These are phyloP conservation scores for Chlamydomonas schloesseri DNA, from an alignment of 139 green algal species.

Conservation along the genomic window DNA sequence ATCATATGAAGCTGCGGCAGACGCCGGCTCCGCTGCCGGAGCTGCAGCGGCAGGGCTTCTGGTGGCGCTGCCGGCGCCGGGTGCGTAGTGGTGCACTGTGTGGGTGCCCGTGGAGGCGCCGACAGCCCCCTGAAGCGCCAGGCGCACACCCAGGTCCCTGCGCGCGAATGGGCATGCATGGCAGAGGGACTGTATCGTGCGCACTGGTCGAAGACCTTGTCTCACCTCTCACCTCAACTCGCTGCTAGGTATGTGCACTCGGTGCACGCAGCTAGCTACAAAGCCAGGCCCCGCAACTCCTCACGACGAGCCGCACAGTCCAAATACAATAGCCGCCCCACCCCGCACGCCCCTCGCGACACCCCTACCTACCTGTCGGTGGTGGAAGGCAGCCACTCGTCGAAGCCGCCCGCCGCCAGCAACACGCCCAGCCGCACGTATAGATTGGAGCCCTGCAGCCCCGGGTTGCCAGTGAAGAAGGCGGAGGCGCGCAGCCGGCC, in stretches of 20 bases:
- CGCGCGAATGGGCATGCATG: not conserved
- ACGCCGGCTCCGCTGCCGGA: not conserved
- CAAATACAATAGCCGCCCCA: too few relatives aligned
- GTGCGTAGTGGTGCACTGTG: constrained; percentile 44
- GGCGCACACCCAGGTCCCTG: constrained; percentile 33
- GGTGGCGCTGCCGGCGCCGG: not conserved
- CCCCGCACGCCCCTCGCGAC: too few relatives aligned
- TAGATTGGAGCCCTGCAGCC: constrained; percentile 45
- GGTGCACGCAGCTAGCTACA: too few relatives aligned
- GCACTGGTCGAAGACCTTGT: not conserved
- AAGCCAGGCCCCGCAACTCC: too few relatives aligned
- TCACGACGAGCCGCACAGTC: too few relatives aligned
- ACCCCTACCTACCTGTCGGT: constrained; percentile 18
- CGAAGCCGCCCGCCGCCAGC: constrained; percentile 32
- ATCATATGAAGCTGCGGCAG: not conserved
- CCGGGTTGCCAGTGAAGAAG: constrained; percentile 26
- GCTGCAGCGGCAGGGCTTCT: not conserved
- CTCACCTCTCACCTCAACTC: too few relatives aligned
- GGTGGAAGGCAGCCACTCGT: constrained; percentile 39
- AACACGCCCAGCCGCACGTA: constrained; percentile 11
- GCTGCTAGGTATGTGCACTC: not conserved
- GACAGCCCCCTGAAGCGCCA: not conserved
- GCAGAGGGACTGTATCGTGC: too few relatives aligned
- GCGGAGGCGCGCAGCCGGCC: not conserved
- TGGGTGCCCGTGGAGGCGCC: not conserved